Conservation (phyloP, 257 asterid genomes). For the Coffea eugenioides region DNA sequence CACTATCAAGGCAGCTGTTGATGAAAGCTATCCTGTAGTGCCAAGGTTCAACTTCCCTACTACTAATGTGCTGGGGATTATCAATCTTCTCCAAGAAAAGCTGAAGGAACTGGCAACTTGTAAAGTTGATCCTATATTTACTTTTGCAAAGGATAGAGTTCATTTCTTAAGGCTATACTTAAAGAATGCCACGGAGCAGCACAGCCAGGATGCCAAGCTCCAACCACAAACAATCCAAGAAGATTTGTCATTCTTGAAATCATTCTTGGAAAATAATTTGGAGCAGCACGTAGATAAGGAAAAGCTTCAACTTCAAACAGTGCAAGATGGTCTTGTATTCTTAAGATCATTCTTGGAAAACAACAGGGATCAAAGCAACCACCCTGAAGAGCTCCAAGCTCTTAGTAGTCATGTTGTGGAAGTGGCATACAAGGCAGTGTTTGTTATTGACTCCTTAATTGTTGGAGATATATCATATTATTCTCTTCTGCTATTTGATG, state of each 20-base stretch:
- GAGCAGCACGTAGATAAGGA: too few relatives aligned
- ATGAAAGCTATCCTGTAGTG: too few relatives aligned
- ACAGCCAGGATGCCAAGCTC: background rate
- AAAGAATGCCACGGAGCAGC: background rate
- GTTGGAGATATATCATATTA: too few relatives aligned
- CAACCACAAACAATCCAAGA: background rate
- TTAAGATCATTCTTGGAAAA: constrained; percentile 2
- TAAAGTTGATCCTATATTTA: background rate
- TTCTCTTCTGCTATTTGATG: too few relatives aligned
- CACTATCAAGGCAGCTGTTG: too few relatives aligned
- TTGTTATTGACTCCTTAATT: too few relatives aligned
- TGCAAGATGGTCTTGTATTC: background rate
- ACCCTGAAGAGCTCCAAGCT: background rate
- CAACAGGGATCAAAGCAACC: background rate
- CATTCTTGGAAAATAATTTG: too few relatives aligned
- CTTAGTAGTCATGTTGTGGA: background rate
- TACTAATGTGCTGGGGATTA: background rate
- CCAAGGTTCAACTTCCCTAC: background rate
- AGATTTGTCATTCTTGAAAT: too few relatives aligned
- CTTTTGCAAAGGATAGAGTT: background rate
- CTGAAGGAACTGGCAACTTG: background rate
- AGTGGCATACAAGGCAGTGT: constrained; percentile 8
- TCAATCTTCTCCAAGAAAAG: constrained; percentile 1
- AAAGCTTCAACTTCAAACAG: background rate
- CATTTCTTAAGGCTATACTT: background rate